These are phyloP conservation scores for Fusarium devonianum DNA, from an alignment of 2,329 filamentous ascomycete species.

Conservation along the genomic window DNA sequence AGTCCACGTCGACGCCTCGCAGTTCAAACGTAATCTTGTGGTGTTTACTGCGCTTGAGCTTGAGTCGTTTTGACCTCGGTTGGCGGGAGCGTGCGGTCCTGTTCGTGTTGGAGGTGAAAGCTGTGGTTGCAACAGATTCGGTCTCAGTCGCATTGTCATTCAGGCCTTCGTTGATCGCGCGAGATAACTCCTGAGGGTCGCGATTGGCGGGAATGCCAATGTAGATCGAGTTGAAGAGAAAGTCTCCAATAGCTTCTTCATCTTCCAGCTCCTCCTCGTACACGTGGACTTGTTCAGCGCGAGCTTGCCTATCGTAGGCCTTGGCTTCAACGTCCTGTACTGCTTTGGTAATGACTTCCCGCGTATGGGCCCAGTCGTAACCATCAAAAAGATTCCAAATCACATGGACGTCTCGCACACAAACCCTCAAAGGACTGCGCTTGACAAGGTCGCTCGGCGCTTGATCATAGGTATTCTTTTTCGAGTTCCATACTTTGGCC, in stretches of 20 bases:
- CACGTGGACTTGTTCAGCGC: slow-evolving; percentile 62
- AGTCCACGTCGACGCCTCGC: slow-evolving; percentile 80
- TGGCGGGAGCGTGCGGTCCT: slow-evolving; percentile 54
- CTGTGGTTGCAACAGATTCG: slow-evolving; percentile 83
- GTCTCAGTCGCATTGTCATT: slow-evolving; percentile 89
- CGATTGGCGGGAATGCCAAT: slow-evolving; percentile 89
- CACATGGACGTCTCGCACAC: slow-evolving; percentile 84
- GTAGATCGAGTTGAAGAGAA: slow-evolving; percentile 98
- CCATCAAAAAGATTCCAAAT: slow-evolving; percentile 99
- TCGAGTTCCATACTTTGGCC: slow-evolving; percentile 82
- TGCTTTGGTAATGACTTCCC: slow-evolving; percentile 84
- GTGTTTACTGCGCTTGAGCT: slow-evolving; percentile 81
- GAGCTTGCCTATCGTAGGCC: slow-evolving; percentile 75
- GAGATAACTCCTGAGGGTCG: slow-evolving; percentile 81
- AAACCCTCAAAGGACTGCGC: slow-evolving; percentile 76
- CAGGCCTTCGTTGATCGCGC: slow-evolving; percentile 86
- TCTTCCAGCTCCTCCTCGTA: slow-evolving; percentile 78
- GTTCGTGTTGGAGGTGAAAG: slow-evolving; percentile 65
- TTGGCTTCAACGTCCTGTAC: slow-evolving; percentile 87
- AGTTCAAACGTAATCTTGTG: slow-evolving; percentile 98
- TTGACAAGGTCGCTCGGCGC: slow-evolving; percentile 67
- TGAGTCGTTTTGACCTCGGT: slow-evolving; percentile 67
- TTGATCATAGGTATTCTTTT: slow-evolving; percentile 75
- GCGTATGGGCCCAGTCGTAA: slow-evolving; percentile 92
- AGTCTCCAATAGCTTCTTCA: slow-evolving; percentile 89